Evolutionary conservation across 805 yeast species (phyloP), one percentile per base, ranked within the genome.

Genomic region (Blastobotrys muscicola): DNA sequence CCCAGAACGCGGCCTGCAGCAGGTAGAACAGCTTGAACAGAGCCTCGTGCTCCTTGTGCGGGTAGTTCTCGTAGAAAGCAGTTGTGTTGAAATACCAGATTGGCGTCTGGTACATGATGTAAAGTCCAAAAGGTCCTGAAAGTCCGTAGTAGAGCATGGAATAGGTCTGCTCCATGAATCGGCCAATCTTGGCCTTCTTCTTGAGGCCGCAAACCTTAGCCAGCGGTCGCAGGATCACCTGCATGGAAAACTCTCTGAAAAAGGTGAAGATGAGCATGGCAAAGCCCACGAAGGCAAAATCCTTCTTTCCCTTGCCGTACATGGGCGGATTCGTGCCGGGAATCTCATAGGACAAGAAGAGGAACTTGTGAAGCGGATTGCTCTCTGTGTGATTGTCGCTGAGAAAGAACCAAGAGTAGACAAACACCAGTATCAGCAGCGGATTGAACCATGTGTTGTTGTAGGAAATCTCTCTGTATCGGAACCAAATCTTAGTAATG

Each of bases 1-100:
- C 79, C 99, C 99, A 92, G 64, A 86, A 92, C 3, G 97, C 83
- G 4, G 97, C 97, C 67, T 92, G 97, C 35, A 84, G 78, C 48
- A 92, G 69, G 61, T 92, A 92, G 60, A 82, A 92, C 10, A 78
- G 62, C 67, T 92, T 92, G 69, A 83, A 82, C 45, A 71, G 68
- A 48, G 68, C 72, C 45, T 75, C 81, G 57, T 83, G 84, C 30
- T 81, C 71, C 47, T 74, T 70, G 66, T 92, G 97, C 5, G 99
- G 98, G 61, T 82, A 90, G 20, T 75, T 67, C 47, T 61, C 72
- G 64, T 86, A 92, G 70, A 90, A 83, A 32, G 85, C 78, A 3
- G 77, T 69, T 2, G 97, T 92, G 59, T 84, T 75, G 64, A 92
- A 92, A 58, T 71, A 82, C 97, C 97, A 90, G 48, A 92, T 60